A percentile compares a stretch with the other conserved stretches of the same genome.
Evolutionary conservation across 1,139 yeast species (phyloP).

Genomic region (Torulaspora pretoriensis): DNA sequence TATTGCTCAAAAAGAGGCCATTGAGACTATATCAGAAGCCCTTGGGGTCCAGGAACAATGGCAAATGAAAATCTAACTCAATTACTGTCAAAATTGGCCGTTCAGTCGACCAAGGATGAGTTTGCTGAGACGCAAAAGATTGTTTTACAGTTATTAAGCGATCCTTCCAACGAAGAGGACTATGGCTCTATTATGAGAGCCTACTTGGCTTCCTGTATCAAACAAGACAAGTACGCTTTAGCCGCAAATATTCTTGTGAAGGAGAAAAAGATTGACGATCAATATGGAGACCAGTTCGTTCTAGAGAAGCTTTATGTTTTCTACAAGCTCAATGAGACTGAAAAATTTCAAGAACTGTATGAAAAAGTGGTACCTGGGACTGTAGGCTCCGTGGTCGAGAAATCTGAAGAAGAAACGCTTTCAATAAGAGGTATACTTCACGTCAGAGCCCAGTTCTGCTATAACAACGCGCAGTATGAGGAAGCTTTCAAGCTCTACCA

Average conservation of each 20-base stretch:
- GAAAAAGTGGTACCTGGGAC: constrained; percentile 32
- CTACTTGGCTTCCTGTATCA: constrained; percentile 65
- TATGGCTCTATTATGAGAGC: constrained; percentile 41
- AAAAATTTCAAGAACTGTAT: constrained; percentile 43
- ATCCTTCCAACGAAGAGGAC: constrained; percentile 43
- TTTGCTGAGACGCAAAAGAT: constrained; percentile 46
- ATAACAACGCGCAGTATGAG: constrained; percentile 57
- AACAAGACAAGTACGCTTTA: constrained; percentile 60
- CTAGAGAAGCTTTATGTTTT: constrained; percentile 65
- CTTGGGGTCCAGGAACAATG: constrained; percentile 16
- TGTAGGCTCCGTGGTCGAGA: constrained; percentile 25
- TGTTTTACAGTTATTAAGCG: constrained; percentile 42
- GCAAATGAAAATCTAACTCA: constrained; percentile 39
- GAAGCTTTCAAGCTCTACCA: constrained; percentile 56
- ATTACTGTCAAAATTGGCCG: constrained; percentile 45
- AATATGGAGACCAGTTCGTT: constrained; percentile 37
- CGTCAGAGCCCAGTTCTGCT: constrained; percentile 77
- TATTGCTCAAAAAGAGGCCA: too few relatives aligned
- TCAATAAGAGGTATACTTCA: constrained; percentile 56
- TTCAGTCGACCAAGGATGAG: constrained; percentile 45
- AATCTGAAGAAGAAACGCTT: constrained; percentile 16
- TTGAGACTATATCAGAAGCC: neutral
- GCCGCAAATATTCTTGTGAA: constrained; percentile 50
- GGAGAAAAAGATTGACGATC: constrained; percentile 39
- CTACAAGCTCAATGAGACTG: constrained; percentile 57